Conservation (phyloP, 177 flowering plant genomes). For the Tripterygium wilfordii region DNA sequence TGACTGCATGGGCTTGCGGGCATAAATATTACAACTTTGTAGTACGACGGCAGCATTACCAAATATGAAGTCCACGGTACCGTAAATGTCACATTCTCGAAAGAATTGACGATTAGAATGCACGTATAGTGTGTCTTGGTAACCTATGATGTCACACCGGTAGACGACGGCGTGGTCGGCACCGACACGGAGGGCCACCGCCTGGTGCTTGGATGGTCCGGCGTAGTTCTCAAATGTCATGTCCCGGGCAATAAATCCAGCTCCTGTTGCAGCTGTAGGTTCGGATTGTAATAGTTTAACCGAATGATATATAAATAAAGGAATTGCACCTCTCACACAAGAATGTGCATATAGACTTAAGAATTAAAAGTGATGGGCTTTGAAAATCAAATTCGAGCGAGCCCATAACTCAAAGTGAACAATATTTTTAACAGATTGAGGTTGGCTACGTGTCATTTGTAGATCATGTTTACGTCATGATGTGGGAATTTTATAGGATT, state of each 20-base stretch:
- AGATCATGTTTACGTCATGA: no score
- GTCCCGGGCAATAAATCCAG: slow-evolving; percentile 84
- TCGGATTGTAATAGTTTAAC: no score
- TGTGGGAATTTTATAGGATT: no score
- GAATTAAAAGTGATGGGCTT: no score
- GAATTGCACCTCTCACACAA: no score
- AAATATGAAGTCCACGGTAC: slow-evolving; percentile 93
- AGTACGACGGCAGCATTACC: slow-evolving; percentile 95
- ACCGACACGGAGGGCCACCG: slow-evolving; percentile 93
- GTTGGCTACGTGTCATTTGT: no score
- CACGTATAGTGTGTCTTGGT: slow-evolving; percentile 89
- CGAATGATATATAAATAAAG: no score
- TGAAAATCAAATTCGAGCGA: no score
- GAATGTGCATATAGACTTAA: no score
- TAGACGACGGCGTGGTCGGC: slow-evolving; percentile 88
- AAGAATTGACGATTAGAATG: slow-evolving; percentile 90
- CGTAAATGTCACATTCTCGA: slow-evolving; percentile 80
- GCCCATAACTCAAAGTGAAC: no score
- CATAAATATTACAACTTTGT: slow-evolving; percentile 71
- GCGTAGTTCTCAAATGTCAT: slow-evolving; percentile 84
- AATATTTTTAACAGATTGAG: no score
- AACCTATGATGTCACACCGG: slow-evolving; percentile 73
- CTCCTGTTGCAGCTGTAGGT: slow-evolving; percentile 75
- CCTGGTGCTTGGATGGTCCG: slow-evolving; percentile 88
- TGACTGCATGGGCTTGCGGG: slow-evolving; percentile 64